Evolutionary conservation across 371 early-diverging fungal species (phyloP), one percentile per base, ranked within the genome.

Genomic region (Mucor plumbeus): DNA sequence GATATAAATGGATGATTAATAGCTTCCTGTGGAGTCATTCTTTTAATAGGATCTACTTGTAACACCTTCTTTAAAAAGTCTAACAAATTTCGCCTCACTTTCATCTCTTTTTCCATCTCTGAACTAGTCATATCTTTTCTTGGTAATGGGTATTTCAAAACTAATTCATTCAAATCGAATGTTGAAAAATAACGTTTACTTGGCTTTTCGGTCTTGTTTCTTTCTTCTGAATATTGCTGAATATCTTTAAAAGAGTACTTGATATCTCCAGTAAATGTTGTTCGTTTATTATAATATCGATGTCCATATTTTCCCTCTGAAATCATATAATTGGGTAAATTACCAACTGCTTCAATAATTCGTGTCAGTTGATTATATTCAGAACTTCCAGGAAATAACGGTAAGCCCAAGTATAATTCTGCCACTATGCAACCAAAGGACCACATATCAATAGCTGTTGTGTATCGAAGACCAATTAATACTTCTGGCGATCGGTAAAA

Each of bases 401-500:
- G 99, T 63, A 94, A 86, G 0, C 95, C 95, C 4, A 93, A 87
- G 65, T 92, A 89, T 35, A 99, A 83, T 73, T 99, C 99, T 26
- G 93, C 95, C 0, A 97, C 87, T 47, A 99, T 99, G 77, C 99
- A 99, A 0, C 99, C 99, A 43, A 99, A 80, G 40, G 93, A 92
- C 99, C 99, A 99, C 90, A 99, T 97, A 80, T 99, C 99, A 66
- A 99, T 96, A 5, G 95, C 88, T 69, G 87, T 92, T 54, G 88
- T 90, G 74, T 99, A 99, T 2, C 85, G 80, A 66, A 91, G 70
- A 35, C 97, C 98, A 57, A 99, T 75, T 19, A 99, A 90, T 10
- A 99, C 98, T 76, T 99, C 99, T 0, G 99, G 99, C 9, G 95
- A 93, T 43, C 99, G 90, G 74, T 99, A 99, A 82, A 97, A 99